Base-by-base conservation (phyloP, 805 yeast genomes). In the Naumovozyma baii region DNA sequence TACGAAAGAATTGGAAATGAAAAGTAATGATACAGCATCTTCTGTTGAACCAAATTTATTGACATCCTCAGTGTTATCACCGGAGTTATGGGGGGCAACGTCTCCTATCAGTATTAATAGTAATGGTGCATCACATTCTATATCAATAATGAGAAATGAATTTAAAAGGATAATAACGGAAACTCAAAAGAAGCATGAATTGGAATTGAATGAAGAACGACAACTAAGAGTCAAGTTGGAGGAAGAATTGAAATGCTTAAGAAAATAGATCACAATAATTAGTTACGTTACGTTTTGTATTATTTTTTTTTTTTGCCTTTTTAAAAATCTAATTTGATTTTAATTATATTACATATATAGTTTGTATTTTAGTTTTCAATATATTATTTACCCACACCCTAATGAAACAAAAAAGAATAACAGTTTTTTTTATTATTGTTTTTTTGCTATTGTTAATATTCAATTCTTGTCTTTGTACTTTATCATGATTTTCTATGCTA, bases 91-190 rank as follows among this genome's bases (percentile, higher is more conserved):
- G 44, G 43, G n/a, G 26, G 50, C 36, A 38, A 39, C 17, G n/a
- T 42, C 38, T 32, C 49, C 47, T 4, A 39, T 25, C 4, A 45
- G 45, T 3, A 48, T 37, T n/a, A 46, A 39, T 18, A 29, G 31
- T 29, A n/a, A 9, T 19, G 13, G 32, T 14, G 52, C 49, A 33
- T 51, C 62, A 43, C 62, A 61, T 35, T 64, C 71, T 46, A 73
- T 73, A 30, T 72, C 78, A 0, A 76, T 80, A 2, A 62, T 82
- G 58, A 66, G 84, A 41, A 68, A 73, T 45, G 87, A 82, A 57
- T 82, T 81, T 62, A 80, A 74, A 57, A 78, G 75, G 49, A 62
- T 80, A 37, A 76, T 81, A 3, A 62, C 69, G 17, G 78, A 76
- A 31, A 73, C 80, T 41, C 83, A 78, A 45, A 73, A 69, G 34